Conservation (phyloP, 1,284 basidiomycete species). For the Apiotrichum brassicae region DNA sequence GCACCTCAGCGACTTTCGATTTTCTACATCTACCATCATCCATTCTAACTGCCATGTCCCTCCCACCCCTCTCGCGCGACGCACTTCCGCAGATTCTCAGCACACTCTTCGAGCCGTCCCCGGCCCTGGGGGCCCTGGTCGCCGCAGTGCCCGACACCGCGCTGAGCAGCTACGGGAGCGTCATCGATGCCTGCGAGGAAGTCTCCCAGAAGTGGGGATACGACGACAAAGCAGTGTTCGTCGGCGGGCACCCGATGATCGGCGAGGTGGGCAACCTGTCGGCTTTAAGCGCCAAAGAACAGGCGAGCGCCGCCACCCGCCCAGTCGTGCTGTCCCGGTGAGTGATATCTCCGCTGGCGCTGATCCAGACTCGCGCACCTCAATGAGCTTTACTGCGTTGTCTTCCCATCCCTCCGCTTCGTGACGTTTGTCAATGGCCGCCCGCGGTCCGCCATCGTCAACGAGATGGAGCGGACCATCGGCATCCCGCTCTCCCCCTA, state of each 20-base stretch:
- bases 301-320: slow-evolving; percentile 50
- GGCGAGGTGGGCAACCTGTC: slow-evolving; percentile 67
- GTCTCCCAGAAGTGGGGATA: slow-evolving; percentile 57
- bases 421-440: slow-evolving; percentile 89
- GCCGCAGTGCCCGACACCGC: slow-evolving; percentile 23
- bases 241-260: slow-evolving; percentile 79
- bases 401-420: slow-evolving; percentile 69
- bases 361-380: slow-evolving; percentile 50
- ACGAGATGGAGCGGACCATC: slow-evolving; percentile 68
- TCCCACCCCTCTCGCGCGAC: background rate
- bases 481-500: slow-evolving; percentile 30
- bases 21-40: background rate
- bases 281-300: slow-evolving; percentile 67
- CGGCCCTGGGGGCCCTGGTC: slow-evolving; percentile 24
- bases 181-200: slow-evolving; percentile 58
- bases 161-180: slow-evolving; percentile 51
- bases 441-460: slow-evolving; percentile 60
- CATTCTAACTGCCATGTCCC: no score
- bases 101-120: slow-evolving; percentile 33
- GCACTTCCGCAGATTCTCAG: slow-evolving; percentile 13
- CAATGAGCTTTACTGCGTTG: slow-evolving; percentile 67
- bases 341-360: slow-evolving; percentile 7
- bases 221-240: slow-evolving; percentile 59
- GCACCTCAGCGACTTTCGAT: no score
- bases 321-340: slow-evolving; percentile 38